Percentiles rank a stretch among this genome's conserved stretches.
Evolutionary conservation across 805 yeast genomes (phyloP).

Genomic region (Lachancea kluyveri): DNA sequence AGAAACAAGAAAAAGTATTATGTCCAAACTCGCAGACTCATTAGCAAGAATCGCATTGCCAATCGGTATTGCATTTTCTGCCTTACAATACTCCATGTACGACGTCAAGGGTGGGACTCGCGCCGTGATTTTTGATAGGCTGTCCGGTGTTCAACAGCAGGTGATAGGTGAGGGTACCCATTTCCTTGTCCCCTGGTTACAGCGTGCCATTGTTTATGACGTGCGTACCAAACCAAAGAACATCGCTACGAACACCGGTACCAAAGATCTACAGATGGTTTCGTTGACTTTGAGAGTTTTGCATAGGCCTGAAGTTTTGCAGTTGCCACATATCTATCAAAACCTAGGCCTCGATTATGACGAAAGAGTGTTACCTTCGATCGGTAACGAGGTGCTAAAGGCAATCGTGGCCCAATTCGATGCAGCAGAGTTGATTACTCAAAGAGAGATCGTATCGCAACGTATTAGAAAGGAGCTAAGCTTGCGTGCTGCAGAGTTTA

Average conservation of each 20-base stretch:
- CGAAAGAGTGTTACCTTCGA: conserved; percentile 87
- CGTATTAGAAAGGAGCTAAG: conserved; percentile 83
- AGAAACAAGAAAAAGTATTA: no score
- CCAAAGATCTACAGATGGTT: conserved; percentile 95
- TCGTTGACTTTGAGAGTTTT: conserved; percentile 86
- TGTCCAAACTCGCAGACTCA: conserved; percentile 22
- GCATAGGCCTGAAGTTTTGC: conserved; percentile 85
- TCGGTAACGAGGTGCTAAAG: conserved; percentile 86
- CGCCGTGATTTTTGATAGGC: conserved; percentile 91
- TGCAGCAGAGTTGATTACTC: conserved; percentile 94
- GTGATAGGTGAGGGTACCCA: conserved; percentile 97
- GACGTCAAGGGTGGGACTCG: conserved; percentile 95
- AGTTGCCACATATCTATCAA: conserved; percentile 83
- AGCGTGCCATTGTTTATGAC: conserved; percentile 82
- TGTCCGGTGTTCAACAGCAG: conserved; percentile 78
- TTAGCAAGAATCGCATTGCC: conserved; percentile 54
- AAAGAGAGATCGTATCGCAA: conserved; percentile 90
- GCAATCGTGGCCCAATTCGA: conserved; percentile 90
- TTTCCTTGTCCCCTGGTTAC: conserved; percentile 93
- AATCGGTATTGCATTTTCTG: conserved; percentile 59
- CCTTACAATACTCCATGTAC: conserved; percentile 78
- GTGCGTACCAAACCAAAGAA: conserved; percentile 94
- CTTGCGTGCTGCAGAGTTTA: conserved; percentile 78
- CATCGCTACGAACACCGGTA: conserved; percentile 91
- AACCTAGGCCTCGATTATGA: conserved; percentile 90